These are phyloP conservation scores for Stagonosporopsis vannaccii DNA, from an alignment of 2,329 filamentous ascomycete species.

Conservation along the genomic window DNA sequence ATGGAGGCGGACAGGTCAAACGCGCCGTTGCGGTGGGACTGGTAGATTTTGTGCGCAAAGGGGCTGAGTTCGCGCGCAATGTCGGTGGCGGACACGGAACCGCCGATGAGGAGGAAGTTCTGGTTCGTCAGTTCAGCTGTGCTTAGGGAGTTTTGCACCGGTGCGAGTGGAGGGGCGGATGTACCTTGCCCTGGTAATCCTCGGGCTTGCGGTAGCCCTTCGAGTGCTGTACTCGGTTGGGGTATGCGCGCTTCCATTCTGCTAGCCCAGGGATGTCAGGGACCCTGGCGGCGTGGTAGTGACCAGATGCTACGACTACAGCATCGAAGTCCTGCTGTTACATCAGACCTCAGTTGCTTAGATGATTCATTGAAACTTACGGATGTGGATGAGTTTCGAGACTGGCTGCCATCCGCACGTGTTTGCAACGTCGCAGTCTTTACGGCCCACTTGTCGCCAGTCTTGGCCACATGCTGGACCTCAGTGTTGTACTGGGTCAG, in stretches of 20 bases:
- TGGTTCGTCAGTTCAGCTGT: conserved; percentile 25
- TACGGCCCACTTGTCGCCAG: conserved; percentile 59
- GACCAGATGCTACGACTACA: conserved; percentile 62
- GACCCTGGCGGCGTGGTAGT: conserved; percentile 61
- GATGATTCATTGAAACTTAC: background rate
- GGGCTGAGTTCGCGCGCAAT: conserved; percentile 61
- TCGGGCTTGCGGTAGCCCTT: conserved; percentile 59
- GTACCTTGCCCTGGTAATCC: conserved; percentile 61
- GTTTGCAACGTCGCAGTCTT: conserved; percentile 55
- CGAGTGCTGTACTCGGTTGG: conserved; percentile 58
- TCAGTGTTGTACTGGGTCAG: conserved; percentile 64
- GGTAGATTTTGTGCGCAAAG: conserved; percentile 56
- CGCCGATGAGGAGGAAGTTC: conserved; percentile 64
- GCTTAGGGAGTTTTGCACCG: background rate
- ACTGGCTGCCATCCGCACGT: conserved; percentile 22
- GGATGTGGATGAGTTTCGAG: conserved; percentile 1
- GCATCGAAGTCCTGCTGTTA: conserved; percentile 54
- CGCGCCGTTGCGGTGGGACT: conserved; percentile 66
- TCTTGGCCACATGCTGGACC: conserved; percentile 63
- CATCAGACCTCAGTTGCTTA: rapidly evolving
- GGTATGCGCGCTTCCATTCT: conserved; percentile 56
- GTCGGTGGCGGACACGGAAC: conserved; percentile 63
- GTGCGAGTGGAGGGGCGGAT: background rate
- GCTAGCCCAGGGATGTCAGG: conserved; percentile 59
- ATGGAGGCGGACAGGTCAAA: conserved; percentile 65